Evolutionary conservation across 306 rosid genomes (phyloP), one percentile per base, ranked within the genome.

Genomic region (Fragaria iinumae): DNA sequence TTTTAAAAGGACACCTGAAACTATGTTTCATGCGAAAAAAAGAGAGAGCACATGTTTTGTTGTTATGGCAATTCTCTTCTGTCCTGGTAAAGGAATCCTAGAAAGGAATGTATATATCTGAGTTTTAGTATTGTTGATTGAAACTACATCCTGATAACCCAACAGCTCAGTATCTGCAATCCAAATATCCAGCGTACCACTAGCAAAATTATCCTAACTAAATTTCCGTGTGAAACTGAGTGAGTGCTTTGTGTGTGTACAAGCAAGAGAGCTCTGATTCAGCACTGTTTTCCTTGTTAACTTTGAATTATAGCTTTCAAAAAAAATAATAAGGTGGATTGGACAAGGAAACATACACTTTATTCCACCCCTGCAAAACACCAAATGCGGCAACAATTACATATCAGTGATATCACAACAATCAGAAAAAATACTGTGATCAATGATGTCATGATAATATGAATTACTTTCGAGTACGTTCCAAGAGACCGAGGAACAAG

Each of bases 351-450:
- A 80, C 76, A 82, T 23, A 77, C 97, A 90, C 82, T 87, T 95
- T 91, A 81, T 89, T 95, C 99, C 99, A 95, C 67, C 97, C 99
- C 99, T 95, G 99, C 92, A 90, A 88, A 87, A 88, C 45, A 84
- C 45, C 62, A 86, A 83, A 57, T 34, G 23, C 41, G 16, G 64
- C 65, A 48, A 12, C 69, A 29, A 39, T 80, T 49, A 80, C 20
- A 12, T 52, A 41, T 41, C 44, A 41, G 44, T 41, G 44, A 41
- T 41, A 66, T 36, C 72, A 52, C 13, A 71, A 34, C 44, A 67
- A 47, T 49, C 48, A 75, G 36, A 21, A 36, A 21, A 36, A 48
- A 49, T 74, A 27, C 63, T 80, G 65, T 39, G 47, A 60, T 52
- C 38, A 45, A 23, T 11, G 11, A 23, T n/a, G 48, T 14, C 34